Base-by-base conservation (phyloP, 495 filamentous ascomycete genomes). In the Aspergillus kassunensis region DNA sequence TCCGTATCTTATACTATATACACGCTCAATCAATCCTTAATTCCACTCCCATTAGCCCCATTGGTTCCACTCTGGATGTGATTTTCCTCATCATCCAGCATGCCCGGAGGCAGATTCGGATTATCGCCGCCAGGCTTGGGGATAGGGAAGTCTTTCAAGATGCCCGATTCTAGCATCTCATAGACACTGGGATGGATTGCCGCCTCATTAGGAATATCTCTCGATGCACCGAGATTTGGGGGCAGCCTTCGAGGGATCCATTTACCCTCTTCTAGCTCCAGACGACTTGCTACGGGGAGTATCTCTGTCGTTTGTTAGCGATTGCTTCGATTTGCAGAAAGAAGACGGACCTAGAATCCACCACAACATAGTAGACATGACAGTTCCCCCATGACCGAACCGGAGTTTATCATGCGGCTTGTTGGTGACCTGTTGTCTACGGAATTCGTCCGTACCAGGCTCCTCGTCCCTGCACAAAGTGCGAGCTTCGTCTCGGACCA, bases 251-350 rank as follows among this genome's bases (percentile, higher is more conserved):
- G 49, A 5, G 49, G 45, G 9, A 63, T 49, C 69, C 69, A 73
- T 47, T 59, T 56, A n/a, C 62, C 63, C 2, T 56, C 44, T 12
- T 58, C 54, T 35, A 64, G 59, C 11, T 67, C 58, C 16, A 70
- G 51, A 12, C 70, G 63, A 2, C 62, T 67, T 27, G 69, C 62
- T n/a, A 70, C 40, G 6, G 69, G 70, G 9, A 71, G 47, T 43
- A 58, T 45, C 57, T 73, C 70, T 71, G 44, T 40, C 20, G 13
- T 19, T n/a, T n/a, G n/a, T n/a, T n/a, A n/a, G n/a, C n/a, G n/a
- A 19, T 42, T 37, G 35, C 18, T 30, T 31, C 15, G 30, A 15
- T 10, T 16, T 1, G n/a, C 13, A 18, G 7, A 25, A 54, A 6
- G n/a, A 24, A 42, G 18, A 24, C 51, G 1, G 24, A 55, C 56